Base-by-base conservation (phyloP, 2,329 filamentous ascomycete species). In the Colletotrichum spinosum region DNA sequence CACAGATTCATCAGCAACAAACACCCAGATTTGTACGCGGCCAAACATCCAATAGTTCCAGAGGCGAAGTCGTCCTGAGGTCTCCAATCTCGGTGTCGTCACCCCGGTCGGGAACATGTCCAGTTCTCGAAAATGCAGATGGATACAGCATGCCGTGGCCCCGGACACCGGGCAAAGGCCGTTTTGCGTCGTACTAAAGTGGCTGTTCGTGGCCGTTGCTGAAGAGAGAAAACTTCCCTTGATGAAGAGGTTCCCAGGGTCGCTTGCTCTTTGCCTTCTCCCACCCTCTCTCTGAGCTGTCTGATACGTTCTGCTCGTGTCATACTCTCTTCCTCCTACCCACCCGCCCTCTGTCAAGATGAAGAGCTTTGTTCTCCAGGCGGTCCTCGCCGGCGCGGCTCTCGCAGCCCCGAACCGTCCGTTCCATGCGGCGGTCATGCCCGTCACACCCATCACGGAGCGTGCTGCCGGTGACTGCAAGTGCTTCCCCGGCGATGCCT, bases 401-500 rank as follows among this genome's bases (percentile, higher is more conserved):
- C 34, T 65, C 17, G 62, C 62, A 33, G 57, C 51, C 15, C 62
- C 57, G 45, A 55, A 54, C 49, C 49, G 42, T 34, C 12, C 25
- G 9, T 17, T 48, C 15, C 38, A n/a, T 33, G 55, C 48, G 33
- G 13, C 49, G 9, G 54, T 6, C 17, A 10, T 25, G 25, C 25
- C 44, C 17, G 15, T n/a, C 42, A 46, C 56, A 10, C 38, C 39
- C n/a, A 17, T 55, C 38, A 6, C 45, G 12, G 41, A 55, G 51
- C 57, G 83, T 79, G 80, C 81, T 73, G 37, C 79, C 49, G 42
- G 12, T 45, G 46, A 65, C 7, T 84, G 81, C 72, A 79, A 78
- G 52, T 83, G 80, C 73, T 80, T 82, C 57, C 84, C 84, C 0
- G 79, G 79, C 9, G 83, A 86, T 54, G 13, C 69, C 3, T 83